These are phyloP conservation scores for Salix dunnii DNA, from an alignment of 345 rosid genomes.

Conservation along the genomic window DNA sequence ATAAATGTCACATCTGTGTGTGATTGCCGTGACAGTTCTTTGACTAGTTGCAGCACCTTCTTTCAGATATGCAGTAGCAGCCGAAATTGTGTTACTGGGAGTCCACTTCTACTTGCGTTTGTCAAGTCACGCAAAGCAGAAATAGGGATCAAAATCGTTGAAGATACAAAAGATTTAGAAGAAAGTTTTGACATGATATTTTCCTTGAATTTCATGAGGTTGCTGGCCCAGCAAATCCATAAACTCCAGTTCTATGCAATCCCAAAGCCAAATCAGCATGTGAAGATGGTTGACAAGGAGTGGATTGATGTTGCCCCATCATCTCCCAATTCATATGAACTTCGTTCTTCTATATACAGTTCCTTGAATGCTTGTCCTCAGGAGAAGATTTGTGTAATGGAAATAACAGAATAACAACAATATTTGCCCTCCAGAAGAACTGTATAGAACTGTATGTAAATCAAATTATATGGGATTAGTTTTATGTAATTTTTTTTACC, in stretches of 20 bases:
- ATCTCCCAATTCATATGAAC: conserved; percentile 55
- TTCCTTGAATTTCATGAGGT: conserved; percentile 45
- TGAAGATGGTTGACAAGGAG: conserved; percentile 56
- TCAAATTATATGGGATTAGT: background rate
- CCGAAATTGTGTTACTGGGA: conserved; percentile 16
- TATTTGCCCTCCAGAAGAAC: background rate
- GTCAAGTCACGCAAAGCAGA: conserved; percentile 42
- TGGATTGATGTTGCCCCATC: conserved; percentile 60
- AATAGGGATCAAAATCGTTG: conserved; percentile 45
- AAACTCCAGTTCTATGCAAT: conserved; percentile 47
- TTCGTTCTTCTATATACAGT: conserved; percentile 50
- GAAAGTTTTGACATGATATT: conserved; percentile 42
- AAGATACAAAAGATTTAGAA: conserved; percentile 22
- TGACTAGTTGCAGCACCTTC: background rate
- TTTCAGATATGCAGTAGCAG: conserved; percentile 48
- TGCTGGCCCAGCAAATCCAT: conserved; percentile 31
- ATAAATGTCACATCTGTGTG: too few relatives aligned
- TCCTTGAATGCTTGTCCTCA: conserved; percentile 43
- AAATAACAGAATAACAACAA: conserved; percentile 36
- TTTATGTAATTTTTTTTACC: background rate
- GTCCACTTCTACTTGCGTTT: conserved; percentile 49
- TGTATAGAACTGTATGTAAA: background rate
- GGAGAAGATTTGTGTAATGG: conserved; percentile 55
- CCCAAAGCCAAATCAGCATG: conserved; percentile 39
- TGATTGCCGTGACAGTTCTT: background rate